Base-by-base conservation (phyloP, 1,284 basidiomycete genomes). In the Malassezia nana region DNA sequence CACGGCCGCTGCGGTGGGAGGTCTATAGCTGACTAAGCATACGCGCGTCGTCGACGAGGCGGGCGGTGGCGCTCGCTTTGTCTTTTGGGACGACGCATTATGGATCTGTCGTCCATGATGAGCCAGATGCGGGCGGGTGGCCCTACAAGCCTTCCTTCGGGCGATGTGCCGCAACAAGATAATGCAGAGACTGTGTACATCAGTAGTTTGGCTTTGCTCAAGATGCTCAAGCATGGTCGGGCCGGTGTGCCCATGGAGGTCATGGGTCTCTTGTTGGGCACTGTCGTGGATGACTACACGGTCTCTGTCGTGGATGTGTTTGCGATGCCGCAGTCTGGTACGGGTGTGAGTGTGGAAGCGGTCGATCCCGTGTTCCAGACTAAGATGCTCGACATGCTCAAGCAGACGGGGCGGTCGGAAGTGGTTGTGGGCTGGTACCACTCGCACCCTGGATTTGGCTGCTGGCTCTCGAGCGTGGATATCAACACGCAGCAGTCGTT, bases 371-470 rank as follows among this genome's bases (percentile, higher is more conserved):
- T 98, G 30, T 99, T 98, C 78, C 94, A 99, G 76, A 86, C 84
- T 15, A 95, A 86, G 77, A 98, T 98, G 94, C 80, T 96, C 57
- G 94, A 98, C 63, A 98, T 98, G 90, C 78, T 99, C 67, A 98
- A 98, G 77, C 94, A 98, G 78, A 99, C 94, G 2, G 94, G 94
- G 57, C 79, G 91, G 66, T 89, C 92, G 44, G 94, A 98, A 78
- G 90, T 87, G 83, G 94, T 98, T 9, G 94, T 99, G 0, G 94
- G 94, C 7, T 99, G 94, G 94, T 99, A 99, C 75, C 94, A 99
- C 77, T 98, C 94, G 44, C 94, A 99, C 79, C 94, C 94, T 50
- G 94, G 94, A 26, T 99, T 98, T 75, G 94, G 94, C 5, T 99
- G 94, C 76, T 99, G 94, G 94, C 78, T 99, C 33, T 94, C 89